phyloP scores from a whole-genome alignment of 768 basidiomycete species.

The Sarcodon sp. region DNA sequence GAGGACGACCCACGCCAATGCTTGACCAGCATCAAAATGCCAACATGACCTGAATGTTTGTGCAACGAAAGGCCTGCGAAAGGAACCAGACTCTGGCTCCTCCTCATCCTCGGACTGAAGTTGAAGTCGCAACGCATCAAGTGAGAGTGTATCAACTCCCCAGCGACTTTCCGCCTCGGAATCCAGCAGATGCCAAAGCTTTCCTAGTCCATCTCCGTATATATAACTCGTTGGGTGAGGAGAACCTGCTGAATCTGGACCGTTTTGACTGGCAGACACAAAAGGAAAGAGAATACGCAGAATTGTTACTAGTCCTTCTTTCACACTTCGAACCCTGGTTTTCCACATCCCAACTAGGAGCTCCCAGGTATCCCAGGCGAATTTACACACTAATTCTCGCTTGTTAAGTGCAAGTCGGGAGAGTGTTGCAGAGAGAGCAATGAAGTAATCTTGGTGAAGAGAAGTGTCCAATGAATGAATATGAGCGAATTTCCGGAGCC shows the following conservation, averaged over 20 bases:
- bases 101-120: conserved; percentile 13
- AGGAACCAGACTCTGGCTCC: background rate
- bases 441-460: conserved; percentile 64
- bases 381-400: conserved; percentile 39
- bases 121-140: conserved; percentile 55
- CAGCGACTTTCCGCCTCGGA: conserved; percentile 52
- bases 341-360: conserved; percentile 60
- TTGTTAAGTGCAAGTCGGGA: conserved; percentile 71
- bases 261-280: conserved; percentile 9
- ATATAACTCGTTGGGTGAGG: conserved; percentile 19
- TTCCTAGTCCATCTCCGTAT: conserved; percentile 33
- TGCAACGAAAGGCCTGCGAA: conserved; percentile 37
- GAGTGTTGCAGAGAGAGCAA: conserved; percentile 54
- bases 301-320: conserved; percentile 70
- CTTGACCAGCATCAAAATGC: conserved; percentile 58
- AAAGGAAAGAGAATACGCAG: conserved; percentile 63
- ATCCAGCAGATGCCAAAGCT: conserved; percentile 42
- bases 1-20: conserved; percentile 66
- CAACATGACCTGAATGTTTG: conserved; percentile 61
- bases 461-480: conserved; percentile 64
- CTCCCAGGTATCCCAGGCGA: conserved; percentile 54
- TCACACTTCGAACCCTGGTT: conserved; percentile 62
- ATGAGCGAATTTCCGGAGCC: conserved; percentile 50
- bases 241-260: conserved; percentile 8
- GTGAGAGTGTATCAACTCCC: conserved; percentile 50